phyloP scores from a whole-genome alignment of 257 asterid genomes.

The Solanum raphanifolium region DNA sequence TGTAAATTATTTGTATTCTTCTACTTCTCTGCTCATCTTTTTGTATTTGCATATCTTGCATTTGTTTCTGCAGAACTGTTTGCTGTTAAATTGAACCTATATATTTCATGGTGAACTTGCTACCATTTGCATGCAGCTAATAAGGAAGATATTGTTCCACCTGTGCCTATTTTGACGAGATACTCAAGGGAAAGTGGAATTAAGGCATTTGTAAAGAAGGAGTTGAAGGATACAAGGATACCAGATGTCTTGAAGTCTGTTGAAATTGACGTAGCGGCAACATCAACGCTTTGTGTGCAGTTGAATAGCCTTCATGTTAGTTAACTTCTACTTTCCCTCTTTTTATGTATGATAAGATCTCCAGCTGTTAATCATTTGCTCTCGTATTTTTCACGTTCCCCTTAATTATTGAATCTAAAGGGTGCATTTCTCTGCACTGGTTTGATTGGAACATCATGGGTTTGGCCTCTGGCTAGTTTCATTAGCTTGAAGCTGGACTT shows the following conservation, averaged over 20 bases:
- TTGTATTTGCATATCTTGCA: background rate
- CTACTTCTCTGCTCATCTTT: background rate
- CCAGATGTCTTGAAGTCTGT: slow-evolving; percentile 56
- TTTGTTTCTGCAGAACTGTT: background rate
- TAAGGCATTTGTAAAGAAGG: slow-evolving; percentile 88
- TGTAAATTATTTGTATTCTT: background rate
- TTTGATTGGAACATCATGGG: background rate
- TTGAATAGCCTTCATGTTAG: slow-evolving; percentile 89
- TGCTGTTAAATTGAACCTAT: background rate
- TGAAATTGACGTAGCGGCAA: slow-evolving; percentile 54
- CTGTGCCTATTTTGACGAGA: slow-evolving; percentile 78
- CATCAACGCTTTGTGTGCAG: slow-evolving; percentile 76
- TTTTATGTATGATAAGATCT: background rate
- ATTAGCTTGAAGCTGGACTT: background rate
- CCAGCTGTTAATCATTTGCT: background rate
- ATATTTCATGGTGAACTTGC: slow-evolving; percentile 2
- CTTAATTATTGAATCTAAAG: background rate
- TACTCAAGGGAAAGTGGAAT: slow-evolving; percentile 77
- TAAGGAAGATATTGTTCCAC: slow-evolving; percentile 85
- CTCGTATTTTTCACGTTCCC: background rate
- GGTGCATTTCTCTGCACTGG: background rate
- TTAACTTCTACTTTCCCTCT: slow-evolving; percentile 13
- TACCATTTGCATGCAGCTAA: slow-evolving; percentile 48
- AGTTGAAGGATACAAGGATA: slow-evolving; percentile 56
- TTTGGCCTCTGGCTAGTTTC: background rate